Base-by-base conservation (phyloP, 768 basidiomycete genomes). In the Leccinum truebloodii region DNA sequence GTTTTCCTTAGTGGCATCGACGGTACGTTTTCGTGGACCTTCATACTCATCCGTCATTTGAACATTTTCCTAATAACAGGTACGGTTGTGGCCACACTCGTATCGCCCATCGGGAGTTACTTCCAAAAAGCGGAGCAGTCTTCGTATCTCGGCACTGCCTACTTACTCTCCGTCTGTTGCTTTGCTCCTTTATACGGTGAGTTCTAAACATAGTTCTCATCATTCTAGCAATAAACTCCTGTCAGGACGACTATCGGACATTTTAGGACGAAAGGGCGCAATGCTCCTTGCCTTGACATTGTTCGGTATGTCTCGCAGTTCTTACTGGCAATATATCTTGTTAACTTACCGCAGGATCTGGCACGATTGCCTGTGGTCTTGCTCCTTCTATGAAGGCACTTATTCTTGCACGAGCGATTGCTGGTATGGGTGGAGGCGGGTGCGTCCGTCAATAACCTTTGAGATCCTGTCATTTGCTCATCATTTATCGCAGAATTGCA, bases 11-110 rank as follows among this genome's bases (percentile, higher is more conserved):
- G 46, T 24, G 46, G 20, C 14, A 20, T 20, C 6, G 46, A 49
- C 13, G 46, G 46, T 49, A 49, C 46, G 14, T n/a, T 41, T n/a
- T 8, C 8, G 18, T n/a, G 39, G 18, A 41, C 39, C 22, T 14
- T 49, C 46, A 7, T 13, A 20, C 20, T 13, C 30, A 30, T 22
- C 13, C 46, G 13, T n/a, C 8, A 18, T 49, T 20, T 24, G 20
- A 49, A 20, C 5, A 18, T 78, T n/a, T 78, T 56, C 86, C 76
- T 26, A 6, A 26, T 26, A 3, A 89, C 88, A 49, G 22, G 44
- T 22, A 46, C 44, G n/a, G 44, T 46, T 2, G 44, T 46, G 20
- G 44, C 44, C 4, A 46, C 44, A 22, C 46, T 48, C 4, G 46
- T 48, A 48, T 48, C 46, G 22, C 46, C 46, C n/a, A 48, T 48